phyloP scores from a whole-genome alignment of 208 protist species.

The Trypanosoma rangeli region DNA sequence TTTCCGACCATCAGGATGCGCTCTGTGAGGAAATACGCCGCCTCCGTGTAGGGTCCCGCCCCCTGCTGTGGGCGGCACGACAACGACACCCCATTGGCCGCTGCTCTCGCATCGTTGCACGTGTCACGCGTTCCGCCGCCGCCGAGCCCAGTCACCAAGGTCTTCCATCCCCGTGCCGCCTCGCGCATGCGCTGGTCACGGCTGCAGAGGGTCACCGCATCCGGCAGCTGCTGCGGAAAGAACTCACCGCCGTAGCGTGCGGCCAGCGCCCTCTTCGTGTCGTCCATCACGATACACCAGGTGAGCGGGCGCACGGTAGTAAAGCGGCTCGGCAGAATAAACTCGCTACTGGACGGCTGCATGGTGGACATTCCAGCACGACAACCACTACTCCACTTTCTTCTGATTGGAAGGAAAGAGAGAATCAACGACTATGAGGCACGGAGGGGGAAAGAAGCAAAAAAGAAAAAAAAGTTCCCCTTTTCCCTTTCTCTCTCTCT shows the following conservation, averaged over 20 bases:
- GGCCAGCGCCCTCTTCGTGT: conserved; percentile 3
- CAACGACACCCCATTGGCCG: background rate
- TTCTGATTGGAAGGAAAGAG: background rate
- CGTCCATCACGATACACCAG: conserved; percentile 25
- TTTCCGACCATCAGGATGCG: background rate
- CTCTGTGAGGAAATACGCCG: background rate
- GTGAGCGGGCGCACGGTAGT: conserved; percentile 4
- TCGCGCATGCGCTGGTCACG: conserved; percentile 12
- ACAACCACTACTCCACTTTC: background rate
- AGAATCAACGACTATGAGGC: background rate
- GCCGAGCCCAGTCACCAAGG: background rate
- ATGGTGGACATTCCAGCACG: conserved; percentile 3
- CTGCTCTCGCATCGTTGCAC: background rate
- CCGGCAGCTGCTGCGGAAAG: background rate
- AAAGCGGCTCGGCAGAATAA: conserved; percentile 22
- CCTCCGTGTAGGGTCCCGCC: background rate
- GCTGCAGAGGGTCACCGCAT: conserved; percentile 1
- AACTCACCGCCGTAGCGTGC: conserved; percentile 7
- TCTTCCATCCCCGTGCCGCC: background rate
- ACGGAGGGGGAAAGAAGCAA: background rate
- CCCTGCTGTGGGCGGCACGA: background rate
- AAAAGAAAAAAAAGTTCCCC: conserved; percentile 12
- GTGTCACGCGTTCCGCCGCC: background rate
- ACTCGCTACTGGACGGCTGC: conserved; percentile 1
- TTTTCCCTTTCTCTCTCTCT: background rate